These are phyloP conservation scores for Dissophora globulifera DNA, from an alignment of 192 early-diverging fungal species.

Conservation along the genomic window DNA sequence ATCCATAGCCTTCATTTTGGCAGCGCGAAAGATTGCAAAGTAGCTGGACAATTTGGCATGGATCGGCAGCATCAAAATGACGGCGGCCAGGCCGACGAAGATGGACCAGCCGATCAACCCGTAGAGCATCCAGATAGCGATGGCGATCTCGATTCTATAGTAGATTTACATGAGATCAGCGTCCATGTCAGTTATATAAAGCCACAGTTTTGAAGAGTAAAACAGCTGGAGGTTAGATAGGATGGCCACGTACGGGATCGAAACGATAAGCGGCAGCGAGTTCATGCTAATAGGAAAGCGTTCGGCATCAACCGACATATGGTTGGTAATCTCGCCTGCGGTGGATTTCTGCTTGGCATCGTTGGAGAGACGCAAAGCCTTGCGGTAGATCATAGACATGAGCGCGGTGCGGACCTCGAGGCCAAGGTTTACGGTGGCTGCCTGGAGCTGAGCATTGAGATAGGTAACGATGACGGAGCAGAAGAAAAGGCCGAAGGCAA, in stretches of 20 bases:
- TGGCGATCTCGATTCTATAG: slow-evolving; percentile 8
- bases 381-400: slow-evolving; percentile 50
- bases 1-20: slow-evolving; percentile 48
- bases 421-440: slow-evolving; percentile 8
- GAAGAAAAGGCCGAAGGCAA: slow-evolving; percentile 47
- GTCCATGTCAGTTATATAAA: neutral
- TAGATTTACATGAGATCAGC: neutral
- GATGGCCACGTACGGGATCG: slow-evolving; percentile 38
- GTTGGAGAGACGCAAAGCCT: slow-evolving; percentile 36
- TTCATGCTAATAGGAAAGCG: slow-evolving; percentile 9
- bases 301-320: slow-evolving; percentile 53
- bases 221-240: too few species aligned
- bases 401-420: slow-evolving; percentile 46
- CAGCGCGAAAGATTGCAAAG: slow-evolving; percentile 1
- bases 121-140: slow-evolving; percentile 19
- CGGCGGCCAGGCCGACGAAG: slow-evolving; percentile 23
- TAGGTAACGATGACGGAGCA: slow-evolving; percentile 12
- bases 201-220: neutral
- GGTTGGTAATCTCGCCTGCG: slow-evolving; percentile 51
- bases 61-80: slow-evolving; percentile 19
- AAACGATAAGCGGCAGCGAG: slow-evolving; percentile 1
- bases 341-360: slow-evolving; percentile 32
- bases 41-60: slow-evolving; percentile 4
- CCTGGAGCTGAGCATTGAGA: slow-evolving; percentile 12
- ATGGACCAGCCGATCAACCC: slow-evolving; percentile 33